Conservation (phyloP, 345 rosid species). For the Durio zibethinus region DNA sequence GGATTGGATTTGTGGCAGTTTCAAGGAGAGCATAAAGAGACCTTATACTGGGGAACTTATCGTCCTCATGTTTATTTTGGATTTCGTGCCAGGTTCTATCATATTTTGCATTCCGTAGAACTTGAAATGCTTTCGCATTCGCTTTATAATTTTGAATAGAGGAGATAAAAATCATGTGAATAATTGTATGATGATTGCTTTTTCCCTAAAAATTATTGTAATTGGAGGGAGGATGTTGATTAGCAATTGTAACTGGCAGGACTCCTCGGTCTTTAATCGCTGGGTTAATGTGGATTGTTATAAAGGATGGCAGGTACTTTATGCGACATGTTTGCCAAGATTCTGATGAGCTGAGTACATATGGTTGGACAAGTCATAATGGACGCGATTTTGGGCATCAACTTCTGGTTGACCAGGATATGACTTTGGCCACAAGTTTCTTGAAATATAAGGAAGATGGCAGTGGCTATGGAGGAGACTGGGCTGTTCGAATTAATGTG, state of each 20-base stretch:
- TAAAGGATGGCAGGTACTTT: conserved; percentile 59
- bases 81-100: conserved; percentile 65
- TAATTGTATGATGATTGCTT: neutral
- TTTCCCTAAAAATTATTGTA: neutral
- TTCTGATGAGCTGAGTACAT: conserved; percentile 54
- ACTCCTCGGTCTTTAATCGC: conserved; percentile 70
- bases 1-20: conserved; percentile 41
- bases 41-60: conserved; percentile 91
- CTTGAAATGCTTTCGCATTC: neutral
- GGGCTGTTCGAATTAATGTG: conserved; percentile 69
- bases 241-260: conserved; percentile 39
- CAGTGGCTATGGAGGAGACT: conserved; percentile 94
- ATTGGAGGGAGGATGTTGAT: conserved; percentile 6
- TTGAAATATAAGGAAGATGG: conserved; percentile 64
- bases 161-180: neutral
- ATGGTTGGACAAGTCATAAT: conserved; percentile 86
- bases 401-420: conserved; percentile 59
- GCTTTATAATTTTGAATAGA: neutral
- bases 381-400: conserved; percentile 89
- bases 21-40: conserved; percentile 79
- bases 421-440: conserved; percentile 68
- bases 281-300: conserved; percentile 92
- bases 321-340: conserved; percentile 87
- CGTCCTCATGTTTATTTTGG: conserved; percentile 87
- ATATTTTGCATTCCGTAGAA: neutral